phyloP scores from a whole-genome alignment of 345 rosid genomes.

The Luvunga scandens region DNA sequence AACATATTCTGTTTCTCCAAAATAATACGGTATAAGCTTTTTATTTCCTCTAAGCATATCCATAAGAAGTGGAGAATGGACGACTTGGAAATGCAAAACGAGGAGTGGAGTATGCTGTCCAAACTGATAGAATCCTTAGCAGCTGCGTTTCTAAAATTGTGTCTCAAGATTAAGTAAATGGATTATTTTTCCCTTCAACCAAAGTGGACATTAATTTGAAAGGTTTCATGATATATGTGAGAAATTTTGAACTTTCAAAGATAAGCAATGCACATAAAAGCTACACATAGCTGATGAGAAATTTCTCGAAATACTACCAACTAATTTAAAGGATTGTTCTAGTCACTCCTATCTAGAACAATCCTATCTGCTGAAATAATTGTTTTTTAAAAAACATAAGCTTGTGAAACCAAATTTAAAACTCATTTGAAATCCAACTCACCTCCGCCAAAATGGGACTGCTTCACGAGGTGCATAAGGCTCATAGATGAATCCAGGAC shows the following conservation, averaged over 20 bases:
- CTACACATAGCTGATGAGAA: neutral
- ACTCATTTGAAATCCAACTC: conserved; percentile 14
- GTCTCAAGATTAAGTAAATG: neutral
- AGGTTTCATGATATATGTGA: neutral
- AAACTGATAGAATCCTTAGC: neutral
- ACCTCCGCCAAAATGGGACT: conserved; percentile 86
- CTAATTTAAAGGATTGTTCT: neutral
- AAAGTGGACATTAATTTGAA: neutral
- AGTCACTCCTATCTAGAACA: neutral
- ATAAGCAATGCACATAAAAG: neutral
- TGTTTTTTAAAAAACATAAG: neutral
- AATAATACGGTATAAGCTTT: neutral
- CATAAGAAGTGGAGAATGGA: neutral
- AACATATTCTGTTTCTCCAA: neutral
- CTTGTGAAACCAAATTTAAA: neutral
- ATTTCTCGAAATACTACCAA: conserved; percentile 4
- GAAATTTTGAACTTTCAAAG: neutral
- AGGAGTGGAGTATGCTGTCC: neutral
- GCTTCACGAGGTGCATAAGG: conserved; percentile 67
- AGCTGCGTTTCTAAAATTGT: neutral
- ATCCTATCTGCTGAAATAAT: neutral
- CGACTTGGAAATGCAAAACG: neutral
- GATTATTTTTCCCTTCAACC: neutral
- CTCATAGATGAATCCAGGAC: conserved; percentile 92
- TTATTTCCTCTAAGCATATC: neutral